Evolutionary conservation across 2,329 filamentous ascomycete genomes (phyloP), one percentile per base, ranked within the genome.

Genomic region (Cladobotryum protrusum): DNA sequence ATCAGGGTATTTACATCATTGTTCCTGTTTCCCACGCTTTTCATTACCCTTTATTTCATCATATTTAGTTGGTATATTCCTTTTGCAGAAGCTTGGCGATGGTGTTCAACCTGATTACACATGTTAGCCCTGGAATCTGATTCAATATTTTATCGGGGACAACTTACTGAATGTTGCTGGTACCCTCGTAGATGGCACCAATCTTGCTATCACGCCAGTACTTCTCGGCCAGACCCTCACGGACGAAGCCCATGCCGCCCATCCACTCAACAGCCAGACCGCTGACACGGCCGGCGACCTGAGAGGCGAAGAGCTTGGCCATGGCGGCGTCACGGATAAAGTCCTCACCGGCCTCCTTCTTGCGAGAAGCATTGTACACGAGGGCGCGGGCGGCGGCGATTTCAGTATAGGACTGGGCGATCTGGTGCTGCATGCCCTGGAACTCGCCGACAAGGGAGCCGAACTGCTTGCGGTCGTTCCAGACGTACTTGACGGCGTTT

Each of bases 401-500:
- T 68, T 99, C 93, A 19, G 87, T 89, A 74, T 92, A 97, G 1
- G 90, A 86, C 72, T 99, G 93, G 2, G 93, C 93, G 56, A 99
- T 86, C 75, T 99, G 93, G 75, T 96, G 91, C 74, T 97, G 92
- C 93, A 99, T 97, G 62, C 90, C 91, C 73, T 99, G 93, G 80
- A 99, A 99, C 68, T 95, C 88, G 63, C 93, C 93, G 53, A 99
- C 85, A 48, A 95, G 81, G 65, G 89, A 79, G 58, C 93, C 92
- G 66, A 99, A 99, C 74, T 99, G 93, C 75, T 89, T 90, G 63
- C 93, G 87, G 75, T 99, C 93, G 72, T 97, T 97, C 90, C 90
- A 99, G 58, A 90, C 90, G 72, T 99, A 97, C 55, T 80, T 55
- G 53, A 87, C 92, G 24, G 93, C 93, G 65, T 97, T 96, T 68